These are phyloP conservation scores for Syzygium aqueum DNA, from an alignment of 345 rosid genomes.

Conservation along the genomic window DNA sequence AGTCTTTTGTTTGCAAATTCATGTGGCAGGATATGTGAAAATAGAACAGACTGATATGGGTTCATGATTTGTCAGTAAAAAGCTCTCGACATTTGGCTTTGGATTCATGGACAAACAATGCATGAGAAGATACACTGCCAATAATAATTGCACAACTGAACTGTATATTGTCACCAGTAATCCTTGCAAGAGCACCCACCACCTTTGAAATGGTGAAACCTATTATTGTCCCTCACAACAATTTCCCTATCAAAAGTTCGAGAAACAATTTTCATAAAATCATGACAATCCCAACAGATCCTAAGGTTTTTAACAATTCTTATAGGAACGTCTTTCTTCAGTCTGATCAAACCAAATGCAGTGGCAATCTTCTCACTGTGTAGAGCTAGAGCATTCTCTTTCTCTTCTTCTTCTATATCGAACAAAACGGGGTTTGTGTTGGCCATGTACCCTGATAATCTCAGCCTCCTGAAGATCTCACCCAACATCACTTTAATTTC, in stretches of 20 bases:
- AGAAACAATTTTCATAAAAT: slow-evolving; percentile 48
- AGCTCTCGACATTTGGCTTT: neutral
- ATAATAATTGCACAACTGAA: neutral
- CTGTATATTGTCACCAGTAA: slow-evolving; percentile 35
- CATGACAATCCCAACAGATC: slow-evolving; percentile 67
- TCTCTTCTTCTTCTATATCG: slow-evolving; percentile 71
- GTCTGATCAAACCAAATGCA: slow-evolving; percentile 53
- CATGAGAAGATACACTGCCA: neutral
- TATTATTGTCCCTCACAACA: slow-evolving; percentile 55
- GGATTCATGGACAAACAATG: neutral
- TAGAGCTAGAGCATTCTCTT: slow-evolving; percentile 52
- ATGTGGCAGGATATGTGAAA: neutral
- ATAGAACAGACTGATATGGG: neutral
- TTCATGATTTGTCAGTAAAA: neutral
- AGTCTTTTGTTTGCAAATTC: neutral
- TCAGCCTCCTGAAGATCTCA: slow-evolving; percentile 39
- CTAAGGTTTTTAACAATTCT: slow-evolving; percentile 77
- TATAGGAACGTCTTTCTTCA: slow-evolving; percentile 39
- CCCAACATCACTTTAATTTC: slow-evolving; percentile 35
- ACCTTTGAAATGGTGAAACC: slow-evolving; percentile 48
- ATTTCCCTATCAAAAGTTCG: slow-evolving; percentile 45
- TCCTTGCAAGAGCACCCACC: slow-evolving; percentile 59
- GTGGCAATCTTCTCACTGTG: slow-evolving; percentile 72
- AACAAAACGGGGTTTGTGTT: slow-evolving; percentile 53
- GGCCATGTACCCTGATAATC: slow-evolving; percentile 48